Conservation (phyloP, 2,329 filamentous ascomycete species). For the Sclerotinia nivalis region DNA sequence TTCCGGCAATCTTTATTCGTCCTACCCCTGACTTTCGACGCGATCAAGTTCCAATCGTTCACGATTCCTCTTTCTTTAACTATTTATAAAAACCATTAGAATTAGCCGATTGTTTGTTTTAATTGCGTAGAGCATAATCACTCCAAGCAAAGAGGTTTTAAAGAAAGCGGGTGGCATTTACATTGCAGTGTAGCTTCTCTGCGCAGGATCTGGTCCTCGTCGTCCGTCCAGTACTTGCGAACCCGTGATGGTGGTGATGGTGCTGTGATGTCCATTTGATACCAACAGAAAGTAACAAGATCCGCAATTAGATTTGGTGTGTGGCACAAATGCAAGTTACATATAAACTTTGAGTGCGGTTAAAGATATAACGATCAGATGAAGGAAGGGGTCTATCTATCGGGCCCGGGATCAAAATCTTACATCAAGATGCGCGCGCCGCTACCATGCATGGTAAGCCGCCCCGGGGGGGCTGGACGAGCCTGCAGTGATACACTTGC, state of each 20-base stretch:
- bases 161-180: slow-evolving; percentile 9
- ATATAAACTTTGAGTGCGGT: slow-evolving; percentile 17
- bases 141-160: neutral
- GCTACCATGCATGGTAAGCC: slow-evolving; percentile 7
- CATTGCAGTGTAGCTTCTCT: slow-evolving; percentile 20
- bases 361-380: slow-evolving; percentile 19
- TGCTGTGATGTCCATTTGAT: slow-evolving; percentile 15
- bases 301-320: slow-evolving; percentile 20
- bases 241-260: slow-evolving; percentile 18
- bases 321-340: slow-evolving; percentile 19
- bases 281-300: slow-evolving; percentile 15
- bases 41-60: slow-evolving; percentile 20
- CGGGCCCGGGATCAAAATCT: slow-evolving; percentile 18
- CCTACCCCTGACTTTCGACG: slow-evolving; percentile 19
- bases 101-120: neutral
- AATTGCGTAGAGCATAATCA: neutral
- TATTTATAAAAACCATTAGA: neutral
- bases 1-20: slow-evolving; percentile 20
- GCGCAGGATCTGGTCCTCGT: slow-evolving; percentile 17
- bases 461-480: slow-evolving; percentile 14
- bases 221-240: slow-evolving; percentile 20
- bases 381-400: slow-evolving; percentile 14
- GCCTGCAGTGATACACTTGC: slow-evolving; percentile 5
- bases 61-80: slow-evolving; percentile 18
- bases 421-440: slow-evolving; percentile 1